phyloP scores from a whole-genome alignment of 257 asterid species.

The Solanum sitiens region DNA sequence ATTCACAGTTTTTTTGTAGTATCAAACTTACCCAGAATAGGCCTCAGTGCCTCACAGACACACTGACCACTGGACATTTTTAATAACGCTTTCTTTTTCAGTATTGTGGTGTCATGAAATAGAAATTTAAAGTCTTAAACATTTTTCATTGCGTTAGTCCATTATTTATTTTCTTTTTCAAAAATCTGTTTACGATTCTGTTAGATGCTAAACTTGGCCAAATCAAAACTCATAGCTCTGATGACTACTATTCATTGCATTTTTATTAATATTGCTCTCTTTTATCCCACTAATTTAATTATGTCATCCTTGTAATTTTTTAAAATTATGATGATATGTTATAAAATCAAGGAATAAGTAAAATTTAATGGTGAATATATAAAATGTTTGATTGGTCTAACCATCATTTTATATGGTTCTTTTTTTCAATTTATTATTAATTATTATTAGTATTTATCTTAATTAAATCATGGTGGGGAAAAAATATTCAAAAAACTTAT shows the following conservation, averaged over 20 bases:
- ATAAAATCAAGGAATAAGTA: neutral
- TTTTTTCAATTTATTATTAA: too few species aligned
- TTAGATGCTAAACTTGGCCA: neutral
- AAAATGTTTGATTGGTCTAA: neutral
- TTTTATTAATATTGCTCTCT: too few species aligned
- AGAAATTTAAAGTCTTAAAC: too few species aligned
- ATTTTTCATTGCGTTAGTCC: too few species aligned
- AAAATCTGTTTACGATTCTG: neutral
- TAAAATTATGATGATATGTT: neutral
- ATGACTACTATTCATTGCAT: neutral
- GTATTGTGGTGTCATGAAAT: neutral
- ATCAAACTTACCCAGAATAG: neutral
- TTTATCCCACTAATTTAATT: neutral
- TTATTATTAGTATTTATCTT: neutral
- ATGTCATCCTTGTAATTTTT: neutral
- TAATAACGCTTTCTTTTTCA: too few species aligned
- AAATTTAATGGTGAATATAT: neutral
- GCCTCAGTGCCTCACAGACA: neutral
- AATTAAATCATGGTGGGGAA: neutral
- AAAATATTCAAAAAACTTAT: neutral
- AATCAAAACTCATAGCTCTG: too few species aligned
- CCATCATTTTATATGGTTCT: neutral
- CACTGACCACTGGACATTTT: neutral
- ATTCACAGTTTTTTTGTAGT: too few species aligned
- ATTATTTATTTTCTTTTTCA: too few species aligned